These are phyloP conservation scores for Ophiostoma ulmi DNA, from an alignment of 2,329 filamentous ascomycete genomes.

Conservation along the genomic window DNA sequence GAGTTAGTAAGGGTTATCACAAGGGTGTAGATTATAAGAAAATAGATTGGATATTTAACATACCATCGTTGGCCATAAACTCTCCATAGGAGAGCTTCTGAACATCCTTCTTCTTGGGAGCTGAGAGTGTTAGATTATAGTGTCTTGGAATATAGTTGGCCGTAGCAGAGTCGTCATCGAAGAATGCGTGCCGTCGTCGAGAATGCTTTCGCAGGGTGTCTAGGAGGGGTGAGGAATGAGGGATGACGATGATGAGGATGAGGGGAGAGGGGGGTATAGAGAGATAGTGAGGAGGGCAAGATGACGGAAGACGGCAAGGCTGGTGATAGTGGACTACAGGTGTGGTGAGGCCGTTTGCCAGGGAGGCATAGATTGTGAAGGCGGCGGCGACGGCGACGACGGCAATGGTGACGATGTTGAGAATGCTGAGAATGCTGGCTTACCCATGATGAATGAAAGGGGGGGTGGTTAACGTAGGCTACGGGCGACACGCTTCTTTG, in stretches of 20 bases:
- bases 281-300: background rate
- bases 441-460: conserved; percentile 34
- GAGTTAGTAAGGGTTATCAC: conserved; percentile 18
- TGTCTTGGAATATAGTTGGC: background rate
- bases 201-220: background rate
- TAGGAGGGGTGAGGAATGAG: background rate
- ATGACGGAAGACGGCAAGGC: background rate
- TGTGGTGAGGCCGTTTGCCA: background rate
- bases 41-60: conserved; percentile 38
- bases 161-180: background rate
- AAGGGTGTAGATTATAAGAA: background rate
- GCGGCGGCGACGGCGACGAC: background rate
- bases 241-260: background rate
- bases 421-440: conserved; percentile 11
- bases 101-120: conserved; percentile 86
- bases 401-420: background rate
- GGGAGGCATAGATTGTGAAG: no score
- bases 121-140: conserved; percentile 46
- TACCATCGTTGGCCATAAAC: conserved; percentile 90
- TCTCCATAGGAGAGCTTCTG: conserved; percentile 97
- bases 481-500: conserved; percentile 32
- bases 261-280: background rate
- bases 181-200: background rate
- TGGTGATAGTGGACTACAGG: background rate
- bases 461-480: conserved; percentile 26